Percentiles rank a stretch among this genome's conserved stretches.
Evolutionary conservation across 768 basidiomycete genomes (phyloP).

Genomic region (Lactifluus subvellereus): DNA sequence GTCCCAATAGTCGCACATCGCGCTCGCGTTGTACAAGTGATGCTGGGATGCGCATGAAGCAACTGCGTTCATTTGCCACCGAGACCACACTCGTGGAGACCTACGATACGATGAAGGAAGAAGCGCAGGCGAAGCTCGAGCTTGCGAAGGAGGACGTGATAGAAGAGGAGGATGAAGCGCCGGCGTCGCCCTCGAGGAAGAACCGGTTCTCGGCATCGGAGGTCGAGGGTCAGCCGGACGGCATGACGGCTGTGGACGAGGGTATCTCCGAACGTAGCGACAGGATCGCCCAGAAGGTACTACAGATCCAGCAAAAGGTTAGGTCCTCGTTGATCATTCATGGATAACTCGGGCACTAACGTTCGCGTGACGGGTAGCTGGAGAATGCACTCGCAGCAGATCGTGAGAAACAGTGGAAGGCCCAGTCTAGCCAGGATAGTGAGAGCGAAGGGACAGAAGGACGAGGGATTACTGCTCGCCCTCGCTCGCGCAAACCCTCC

Average conservation of each 20-base stretch:
- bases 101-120: conserved; percentile 37
- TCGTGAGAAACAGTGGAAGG: conserved; percentile 38
- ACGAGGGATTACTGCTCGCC: conserved; percentile 18
- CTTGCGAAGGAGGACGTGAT: conserved; percentile 51
- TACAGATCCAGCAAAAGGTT: conserved; percentile 90
- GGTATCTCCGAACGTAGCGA: conserved; percentile 82
- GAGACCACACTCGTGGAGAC: conserved; percentile 76
- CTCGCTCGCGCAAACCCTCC: conserved; percentile 34
- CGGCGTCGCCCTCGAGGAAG: conserved; percentile 42
- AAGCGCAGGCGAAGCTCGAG: conserved; percentile 45
- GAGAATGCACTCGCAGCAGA: conserved; percentile 69
- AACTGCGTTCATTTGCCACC: conserved; percentile 67
- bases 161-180: conserved; percentile 38
- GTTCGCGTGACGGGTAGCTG: conserved; percentile 41
- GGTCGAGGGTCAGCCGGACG: conserved; percentile 60
- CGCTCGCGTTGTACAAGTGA: conserved; percentile 54
- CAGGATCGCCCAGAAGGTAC: conserved; percentile 80
- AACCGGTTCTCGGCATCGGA: conserved; percentile 77
- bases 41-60: conserved; percentile 42
- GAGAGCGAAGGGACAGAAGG: conserved; percentile 40
- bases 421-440: conserved; percentile 46
- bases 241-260: conserved; percentile 82
- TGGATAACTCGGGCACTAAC: background rate
- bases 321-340: conserved; percentile 23
- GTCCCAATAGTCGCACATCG: conserved; percentile 53